A percentile compares a stretch with the other conserved stretches of the same genome.
These are phyloP conservation scores for Penicillium sp. DNA, from an alignment of 2,329 filamentous ascomycete species.

Conservation along the genomic window DNA sequence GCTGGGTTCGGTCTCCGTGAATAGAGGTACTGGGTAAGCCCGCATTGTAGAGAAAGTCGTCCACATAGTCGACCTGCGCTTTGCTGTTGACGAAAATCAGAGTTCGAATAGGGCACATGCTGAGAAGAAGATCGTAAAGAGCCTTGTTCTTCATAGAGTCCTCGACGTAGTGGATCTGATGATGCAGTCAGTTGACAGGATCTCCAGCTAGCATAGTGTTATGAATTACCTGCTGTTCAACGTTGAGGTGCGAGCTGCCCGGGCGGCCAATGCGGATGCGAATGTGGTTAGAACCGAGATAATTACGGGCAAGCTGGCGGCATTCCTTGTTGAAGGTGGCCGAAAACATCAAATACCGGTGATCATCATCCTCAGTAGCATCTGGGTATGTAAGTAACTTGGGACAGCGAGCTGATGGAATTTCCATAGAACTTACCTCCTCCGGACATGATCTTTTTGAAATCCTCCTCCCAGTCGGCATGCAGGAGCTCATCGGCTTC, in stretches of 20 bases:
- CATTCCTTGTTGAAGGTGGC: constrained; percentile 84
- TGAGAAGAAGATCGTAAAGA: constrained; percentile 67
- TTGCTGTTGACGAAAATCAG: constrained; percentile 89
- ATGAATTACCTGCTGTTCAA: constrained; percentile 60
- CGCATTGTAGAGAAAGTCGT: constrained; percentile 80
- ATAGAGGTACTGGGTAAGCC: constrained; percentile 81
- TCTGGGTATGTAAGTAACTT: constrained; percentile 41
- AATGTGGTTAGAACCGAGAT: constrained; percentile 68
- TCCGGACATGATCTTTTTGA: constrained; percentile 71
- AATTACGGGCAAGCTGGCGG: constrained; percentile 69
- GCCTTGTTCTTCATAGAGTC: constrained; percentile 63
- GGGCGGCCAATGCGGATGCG: constrained; percentile 82
- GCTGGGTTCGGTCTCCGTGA: constrained; percentile 79
- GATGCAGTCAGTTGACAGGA: not conserved
- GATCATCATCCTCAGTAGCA: constrained; percentile 69
- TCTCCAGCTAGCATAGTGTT: constrained; percentile 2
- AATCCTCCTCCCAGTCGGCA: constrained; percentile 69
- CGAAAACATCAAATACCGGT: constrained; percentile 77
- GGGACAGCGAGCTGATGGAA: not conserved
- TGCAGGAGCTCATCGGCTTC: constrained; percentile 92
- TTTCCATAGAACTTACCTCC: constrained; percentile 58
- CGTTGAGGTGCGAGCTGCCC: constrained; percentile 76
- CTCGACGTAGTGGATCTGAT: constrained; percentile 61
- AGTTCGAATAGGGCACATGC: constrained; percentile 68
- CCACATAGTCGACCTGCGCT: constrained; percentile 70